A percentile compares a stretch with the other conserved stretches of the same genome.
Conservation (phyloP, 805 yeast genomes). For the Pichia phayaonensis region DNA sequence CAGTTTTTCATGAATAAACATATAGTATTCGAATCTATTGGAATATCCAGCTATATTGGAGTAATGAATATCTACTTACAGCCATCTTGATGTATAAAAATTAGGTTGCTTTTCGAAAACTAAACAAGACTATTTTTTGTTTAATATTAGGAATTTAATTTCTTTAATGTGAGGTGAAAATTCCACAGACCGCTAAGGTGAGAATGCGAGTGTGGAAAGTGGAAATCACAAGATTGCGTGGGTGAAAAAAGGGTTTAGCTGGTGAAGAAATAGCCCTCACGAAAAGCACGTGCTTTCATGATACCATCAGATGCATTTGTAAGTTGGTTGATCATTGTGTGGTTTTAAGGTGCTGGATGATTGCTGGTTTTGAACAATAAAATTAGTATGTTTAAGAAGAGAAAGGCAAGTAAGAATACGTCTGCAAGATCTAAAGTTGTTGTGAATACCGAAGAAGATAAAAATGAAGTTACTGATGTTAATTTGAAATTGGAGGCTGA, state of each 20-base stretch:
- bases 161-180: background rate
- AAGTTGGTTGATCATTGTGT: too few species aligned
- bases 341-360: too few species aligned
- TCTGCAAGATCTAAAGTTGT: background rate
- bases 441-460: background rate
- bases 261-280: background rate
- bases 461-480: background rate
- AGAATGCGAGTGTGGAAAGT: background rate
- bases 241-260: background rate
- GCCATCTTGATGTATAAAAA: slow-evolving; percentile 20
- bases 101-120: slow-evolving; percentile 2
- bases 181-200: background rate
- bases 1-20: background rate
- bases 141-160: too few species aligned
- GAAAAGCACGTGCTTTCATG: background rate
- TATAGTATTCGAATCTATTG: background rate
- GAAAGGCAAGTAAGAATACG: slow-evolving; percentile 18
- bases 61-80: slow-evolving; percentile 16
- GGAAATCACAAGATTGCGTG: background rate
- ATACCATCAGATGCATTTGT: background rate
- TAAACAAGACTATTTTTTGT: background rate
- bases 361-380: too few species aligned
- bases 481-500: background rate
- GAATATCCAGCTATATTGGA: background rate
- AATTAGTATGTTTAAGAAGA: slow-evolving; percentile 34